Base-by-base conservation (phyloP, 345 rosid genomes). In the Punica granatum region DNA sequence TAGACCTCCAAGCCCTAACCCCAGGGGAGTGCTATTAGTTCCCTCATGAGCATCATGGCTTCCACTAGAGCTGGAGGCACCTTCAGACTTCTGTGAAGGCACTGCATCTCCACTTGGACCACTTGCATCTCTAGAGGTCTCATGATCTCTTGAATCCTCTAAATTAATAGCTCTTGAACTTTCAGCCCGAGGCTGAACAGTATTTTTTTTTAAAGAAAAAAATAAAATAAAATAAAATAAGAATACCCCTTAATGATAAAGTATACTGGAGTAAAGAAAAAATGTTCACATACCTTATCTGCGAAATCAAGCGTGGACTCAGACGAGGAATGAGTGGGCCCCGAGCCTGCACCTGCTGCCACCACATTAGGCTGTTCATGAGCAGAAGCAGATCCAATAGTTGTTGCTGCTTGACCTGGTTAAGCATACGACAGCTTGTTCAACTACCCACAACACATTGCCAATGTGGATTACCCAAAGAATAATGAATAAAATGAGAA, bases 1-100 rank as follows among this genome's bases (percentile, higher is more conserved):
- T 81, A 94, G 79, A 74, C 87, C 71, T 35, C 92, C 95, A 68
- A 89, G 73, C 67, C 96, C 98, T 79, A 94, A 81, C 66, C 99
- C 99, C 76, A 89, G 87, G 34, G 99, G 98, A 56, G 34, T 56
- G 16, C 73, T 79, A 28, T 49, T 31, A 67, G 80, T 62, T 60
- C 80, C 75, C 43, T 80, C 82, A 42, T 68, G 36, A 76, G 51
- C 44, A 71, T 77, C 82, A 70, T 70, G 73, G 59, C 59, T 71
- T 75, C 76, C 81, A 66, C 79, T 46, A 67, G 81, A 75, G 72
- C 78, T 81, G 15, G 71, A 66, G 46, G 76, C 66, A 64, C 60
- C 83, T 77, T 83, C 86, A 44, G 65, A 68, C 69, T 78, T 81
- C 59, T 66, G 60, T 54, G 75, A 77, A 72, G 72, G 69, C 32